Evolutionary conservation across 148 eudicot genomes (phyloP).

Genomic region (Spergularia marina): DNA sequence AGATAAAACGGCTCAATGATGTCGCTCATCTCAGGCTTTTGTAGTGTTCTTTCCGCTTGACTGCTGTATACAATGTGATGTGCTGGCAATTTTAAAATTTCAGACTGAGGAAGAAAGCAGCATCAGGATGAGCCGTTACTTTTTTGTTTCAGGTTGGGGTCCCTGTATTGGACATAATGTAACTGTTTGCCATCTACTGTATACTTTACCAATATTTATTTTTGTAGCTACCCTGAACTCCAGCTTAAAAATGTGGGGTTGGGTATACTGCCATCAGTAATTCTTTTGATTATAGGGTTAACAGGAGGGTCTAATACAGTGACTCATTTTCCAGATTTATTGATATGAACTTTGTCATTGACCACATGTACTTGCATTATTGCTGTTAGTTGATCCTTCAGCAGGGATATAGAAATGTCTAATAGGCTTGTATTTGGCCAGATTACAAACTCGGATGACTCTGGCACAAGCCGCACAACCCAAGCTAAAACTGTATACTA

Average conservation of each 20-base stretch:
- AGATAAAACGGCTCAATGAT: constrained; percentile 91
- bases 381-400: neutral
- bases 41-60: constrained; percentile 20
- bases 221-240: constrained; percentile 10
- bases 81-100: no score
- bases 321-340: constrained; percentile 20
- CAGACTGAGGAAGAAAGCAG: neutral
- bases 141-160: neutral
- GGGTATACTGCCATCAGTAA: constrained; percentile 21
- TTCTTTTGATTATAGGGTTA: constrained; percentile 23
- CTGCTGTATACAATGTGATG: no score
- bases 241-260: constrained; percentile 12
- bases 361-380: neutral
- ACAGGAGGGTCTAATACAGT: constrained; percentile 21
- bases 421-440: no score
- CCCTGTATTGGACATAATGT: constrained; percentile 22
- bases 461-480: no score
- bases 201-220: constrained; percentile 18
- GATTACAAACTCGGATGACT: no score
- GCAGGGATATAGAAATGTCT: neutral
- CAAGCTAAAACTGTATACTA: no score
- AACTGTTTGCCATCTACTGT: constrained; percentile 22
- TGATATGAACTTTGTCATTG: constrained; percentile 13
- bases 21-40: constrained; percentile 89
- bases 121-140: neutral